A percentile compares a stretch with the other conserved stretches of the same genome.
Evolutionary conservation across 148 eudicot species (phyloP).

Genomic region (Oxyria digyna): DNA sequence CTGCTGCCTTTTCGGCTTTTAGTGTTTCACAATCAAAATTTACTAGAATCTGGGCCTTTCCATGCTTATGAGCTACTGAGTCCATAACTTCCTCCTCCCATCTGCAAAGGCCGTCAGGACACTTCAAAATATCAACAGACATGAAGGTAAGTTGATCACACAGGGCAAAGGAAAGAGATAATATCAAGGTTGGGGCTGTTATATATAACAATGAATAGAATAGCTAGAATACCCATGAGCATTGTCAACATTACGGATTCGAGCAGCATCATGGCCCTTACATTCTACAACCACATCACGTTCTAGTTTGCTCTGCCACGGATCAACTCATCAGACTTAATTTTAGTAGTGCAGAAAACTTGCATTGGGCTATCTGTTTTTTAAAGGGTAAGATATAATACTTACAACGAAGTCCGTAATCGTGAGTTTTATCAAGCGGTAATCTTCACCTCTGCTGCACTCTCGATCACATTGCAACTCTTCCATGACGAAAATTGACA

Average conservation of each 20-base stretch:
- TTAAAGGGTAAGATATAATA: neutral
- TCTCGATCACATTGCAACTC: slow-evolving; percentile 92
- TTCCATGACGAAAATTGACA: slow-evolving; percentile 11
- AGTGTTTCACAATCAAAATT: slow-evolving; percentile 83
- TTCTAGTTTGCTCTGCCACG: slow-evolving; percentile 49
- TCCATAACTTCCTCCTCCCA: slow-evolving; percentile 86
- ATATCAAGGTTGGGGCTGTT: neutral
- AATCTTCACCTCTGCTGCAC: slow-evolving; percentile 98
- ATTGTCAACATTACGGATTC: slow-evolving; percentile 60
- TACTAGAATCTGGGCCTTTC: slow-evolving; percentile 38
- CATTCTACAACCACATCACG: slow-evolving; percentile 74
- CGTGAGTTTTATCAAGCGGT: slow-evolving; percentile 86
- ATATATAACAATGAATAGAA: neutral
- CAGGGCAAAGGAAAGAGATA: neutral
- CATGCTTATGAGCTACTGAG: slow-evolving; percentile 52
- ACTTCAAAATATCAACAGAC: neutral
- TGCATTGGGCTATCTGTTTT: neutral
- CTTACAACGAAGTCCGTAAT: slow-evolving; percentile 42
- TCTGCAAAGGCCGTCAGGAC: slow-evolving; percentile 20
- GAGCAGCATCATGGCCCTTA: slow-evolving; percentile 98
- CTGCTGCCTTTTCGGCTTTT: slow-evolving; percentile 85
- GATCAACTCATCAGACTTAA: neutral
- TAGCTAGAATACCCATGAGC: slow-evolving; percentile 89
- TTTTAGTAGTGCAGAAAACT: neutral
- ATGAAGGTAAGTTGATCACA: too few relatives aligned